phyloP scores from a whole-genome alignment of 208 protist species.

The Trypanosoma rangeli region DNA sequence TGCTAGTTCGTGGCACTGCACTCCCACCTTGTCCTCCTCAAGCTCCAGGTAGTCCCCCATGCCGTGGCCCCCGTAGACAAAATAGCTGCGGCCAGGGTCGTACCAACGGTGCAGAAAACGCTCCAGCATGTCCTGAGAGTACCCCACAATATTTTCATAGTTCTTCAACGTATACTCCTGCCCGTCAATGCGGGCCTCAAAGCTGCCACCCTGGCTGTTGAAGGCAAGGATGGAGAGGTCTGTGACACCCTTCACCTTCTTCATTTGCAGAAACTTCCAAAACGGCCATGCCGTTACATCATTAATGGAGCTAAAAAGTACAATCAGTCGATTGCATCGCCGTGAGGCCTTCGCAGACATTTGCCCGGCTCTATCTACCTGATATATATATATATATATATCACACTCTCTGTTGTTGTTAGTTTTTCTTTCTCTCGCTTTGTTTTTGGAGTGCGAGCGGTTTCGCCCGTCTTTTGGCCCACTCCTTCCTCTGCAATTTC shows the following conservation, averaged over 20 bases:
- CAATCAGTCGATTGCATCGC: constrained; percentile 55
- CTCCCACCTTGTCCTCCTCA: constrained; percentile 46
- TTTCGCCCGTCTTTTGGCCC: neutral
- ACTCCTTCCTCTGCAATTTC: neutral
- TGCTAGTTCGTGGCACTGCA: constrained; percentile 82
- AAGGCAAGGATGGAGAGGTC: constrained; percentile 85
- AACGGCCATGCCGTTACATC: constrained; percentile 86
- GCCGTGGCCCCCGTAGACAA: constrained; percentile 86
- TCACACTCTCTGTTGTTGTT: neutral
- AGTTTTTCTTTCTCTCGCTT: constrained; percentile 18
- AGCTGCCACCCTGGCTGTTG: constrained; percentile 85
- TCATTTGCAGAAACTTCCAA: constrained; percentile 90
- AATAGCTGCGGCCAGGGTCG: constrained; percentile 72
- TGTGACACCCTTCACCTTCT: constrained; percentile 67
- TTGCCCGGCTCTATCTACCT: neutral
- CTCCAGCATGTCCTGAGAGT: constrained; percentile 72
- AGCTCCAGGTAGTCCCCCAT: constrained; percentile 90
- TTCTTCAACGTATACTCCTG: constrained; percentile 69
- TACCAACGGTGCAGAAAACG: constrained; percentile 62
- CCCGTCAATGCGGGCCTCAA: constrained; percentile 79
- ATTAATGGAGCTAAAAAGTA: constrained; percentile 82
- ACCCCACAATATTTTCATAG: constrained; percentile 62
- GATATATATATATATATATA: constrained; percentile 1
- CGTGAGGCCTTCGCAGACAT: constrained; percentile 19
- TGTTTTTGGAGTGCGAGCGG: neutral